Conservation (phyloP, 108 stramenopile genomes). For the Pinguiococcus pyrenoidosus region DNA sequence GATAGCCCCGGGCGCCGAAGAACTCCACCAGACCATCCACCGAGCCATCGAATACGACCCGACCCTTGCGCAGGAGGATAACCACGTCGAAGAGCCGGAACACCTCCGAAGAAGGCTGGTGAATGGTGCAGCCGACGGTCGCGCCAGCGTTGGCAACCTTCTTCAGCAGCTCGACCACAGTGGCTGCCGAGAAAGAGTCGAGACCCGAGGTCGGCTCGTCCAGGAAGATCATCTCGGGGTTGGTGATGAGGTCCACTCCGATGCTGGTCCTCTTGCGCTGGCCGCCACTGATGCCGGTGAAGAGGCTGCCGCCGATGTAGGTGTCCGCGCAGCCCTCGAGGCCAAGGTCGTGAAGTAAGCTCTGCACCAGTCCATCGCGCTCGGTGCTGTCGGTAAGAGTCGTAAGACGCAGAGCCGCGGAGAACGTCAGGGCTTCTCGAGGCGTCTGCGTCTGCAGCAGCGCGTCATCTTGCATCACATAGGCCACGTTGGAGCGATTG, state of each 20-base stretch:
- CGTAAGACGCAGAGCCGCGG: constrained; percentile 58
- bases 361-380: no score
- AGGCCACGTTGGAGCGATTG: constrained; percentile 56
- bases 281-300: constrained; percentile 21
- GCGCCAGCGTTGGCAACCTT: no score
- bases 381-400: no score
- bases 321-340: constrained; percentile 54
- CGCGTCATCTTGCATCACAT: constrained; percentile 64
- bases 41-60: no score
- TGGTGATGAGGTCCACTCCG: constrained; percentile 40
- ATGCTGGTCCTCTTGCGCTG: constrained; percentile 23
- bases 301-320: constrained; percentile 20
- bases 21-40: no score
- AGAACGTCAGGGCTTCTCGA: constrained; percentile 61
- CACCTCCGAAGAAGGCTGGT: constrained; percentile 60
- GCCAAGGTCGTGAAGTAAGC: constrained; percentile 57
- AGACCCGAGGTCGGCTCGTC: constrained; percentile 58
- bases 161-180: constrained; percentile 40
- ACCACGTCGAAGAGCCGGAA: constrained; percentile 47
- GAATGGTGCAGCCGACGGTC: constrained; percentile 58
- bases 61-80: no score
- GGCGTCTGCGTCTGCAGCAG: constrained; percentile 61
- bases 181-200: constrained; percentile 52
- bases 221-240: constrained; percentile 19
- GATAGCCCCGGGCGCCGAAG: no score